Evolutionary conservation across 129 eudicot species (phyloP).

Genomic region (Deinandra increscens): DNA sequence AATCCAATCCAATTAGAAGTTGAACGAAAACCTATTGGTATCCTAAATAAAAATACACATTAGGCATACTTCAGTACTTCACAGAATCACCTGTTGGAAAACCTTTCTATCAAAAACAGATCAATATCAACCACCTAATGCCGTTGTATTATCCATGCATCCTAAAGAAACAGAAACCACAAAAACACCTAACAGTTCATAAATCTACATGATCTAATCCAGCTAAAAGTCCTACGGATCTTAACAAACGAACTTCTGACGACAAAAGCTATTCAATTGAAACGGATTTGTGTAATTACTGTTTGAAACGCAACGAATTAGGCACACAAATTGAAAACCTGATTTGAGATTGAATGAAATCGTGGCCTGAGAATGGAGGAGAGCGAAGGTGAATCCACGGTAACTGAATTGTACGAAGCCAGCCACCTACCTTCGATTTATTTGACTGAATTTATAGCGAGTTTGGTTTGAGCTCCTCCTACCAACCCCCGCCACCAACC

Average conservation of each 20-base stretch:
- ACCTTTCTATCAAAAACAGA: background rate
- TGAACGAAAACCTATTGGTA: conserved; percentile 5
- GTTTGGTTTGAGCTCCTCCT: conserved; percentile 1
- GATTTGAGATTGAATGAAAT: background rate
- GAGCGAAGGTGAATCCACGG: background rate
- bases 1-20: background rate
- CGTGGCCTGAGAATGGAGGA: background rate
- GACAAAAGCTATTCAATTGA: background rate
- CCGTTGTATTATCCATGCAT: background rate
- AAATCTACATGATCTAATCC: conserved; percentile 1
- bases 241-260: background rate
- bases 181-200: background rate
- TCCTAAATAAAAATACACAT: background rate
- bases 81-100: background rate
- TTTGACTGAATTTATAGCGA: conserved; percentile 13
- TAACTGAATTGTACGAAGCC: background rate
- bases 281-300: background rate
- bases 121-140: background rate
- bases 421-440: conserved; percentile 3
- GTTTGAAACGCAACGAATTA: background rate
- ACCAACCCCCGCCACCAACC: conserved; percentile 33
- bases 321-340: background rate
- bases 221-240: background rate
- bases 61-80: background rate
- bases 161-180: conserved; percentile 12